Conservation (phyloP, 495 filamentous ascomycete genomes). For the Daldinia bambusicola region DNA sequence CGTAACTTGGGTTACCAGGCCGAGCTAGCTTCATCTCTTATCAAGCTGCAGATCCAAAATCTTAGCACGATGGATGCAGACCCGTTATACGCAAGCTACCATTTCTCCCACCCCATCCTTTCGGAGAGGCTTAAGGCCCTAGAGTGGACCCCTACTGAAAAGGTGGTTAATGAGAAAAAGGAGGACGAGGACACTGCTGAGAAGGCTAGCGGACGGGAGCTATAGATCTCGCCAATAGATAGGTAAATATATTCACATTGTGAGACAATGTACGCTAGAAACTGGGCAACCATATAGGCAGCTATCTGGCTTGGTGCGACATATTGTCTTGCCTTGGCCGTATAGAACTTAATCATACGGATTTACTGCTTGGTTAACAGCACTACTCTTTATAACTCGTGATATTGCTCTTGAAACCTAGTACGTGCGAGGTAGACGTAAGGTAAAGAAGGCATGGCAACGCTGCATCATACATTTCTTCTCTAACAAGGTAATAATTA, state of each 20-base stretch:
- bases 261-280: slow-evolving; percentile 15
- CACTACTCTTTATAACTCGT: too few relatives aligned
- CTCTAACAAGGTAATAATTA: too few relatives aligned
- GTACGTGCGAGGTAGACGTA: too few relatives aligned
- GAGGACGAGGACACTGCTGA: slow-evolving; percentile 43
- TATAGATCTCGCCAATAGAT: slow-evolving; percentile 36
- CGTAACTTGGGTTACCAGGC: slow-evolving; percentile 83
- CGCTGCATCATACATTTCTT: too few relatives aligned
- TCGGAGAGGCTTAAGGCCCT: slow-evolving; percentile 91
- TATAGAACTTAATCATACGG: not conserved
- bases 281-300: not conserved
- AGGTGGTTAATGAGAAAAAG: slow-evolving; percentile 54
- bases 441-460: too few relatives aligned
- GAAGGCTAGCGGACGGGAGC: slow-evolving; percentile 48
- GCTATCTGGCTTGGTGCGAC: slow-evolving; percentile 1
- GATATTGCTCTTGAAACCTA: too few relatives aligned
- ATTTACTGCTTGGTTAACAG: not conserved
- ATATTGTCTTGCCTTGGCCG: slow-evolving; percentile 9
- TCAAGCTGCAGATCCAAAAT: slow-evolving; percentile 98
- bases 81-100: slow-evolving; percentile 96
- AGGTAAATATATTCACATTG: not conserved
- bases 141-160: slow-evolving; percentile 70
- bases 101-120: slow-evolving; percentile 97
- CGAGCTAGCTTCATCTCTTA: slow-evolving; percentile 84
- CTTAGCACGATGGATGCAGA: slow-evolving; percentile 98